Conservation (phyloP, 176 grass and related monocot species). For the Hordeum vulgare region DNA sequence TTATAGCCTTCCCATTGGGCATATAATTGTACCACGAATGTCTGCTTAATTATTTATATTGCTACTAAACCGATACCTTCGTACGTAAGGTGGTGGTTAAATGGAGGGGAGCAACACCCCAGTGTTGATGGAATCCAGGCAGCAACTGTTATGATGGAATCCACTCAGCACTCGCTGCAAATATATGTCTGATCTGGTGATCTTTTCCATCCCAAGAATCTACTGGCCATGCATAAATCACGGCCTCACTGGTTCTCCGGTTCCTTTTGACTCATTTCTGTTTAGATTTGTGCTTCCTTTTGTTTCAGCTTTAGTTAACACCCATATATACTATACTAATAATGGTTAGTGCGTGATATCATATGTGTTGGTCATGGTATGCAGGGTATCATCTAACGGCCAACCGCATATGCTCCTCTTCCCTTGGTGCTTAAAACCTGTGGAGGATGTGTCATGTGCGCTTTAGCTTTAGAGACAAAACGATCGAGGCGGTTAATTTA, state of each 20-base stretch:
- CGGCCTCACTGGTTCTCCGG: neutral
- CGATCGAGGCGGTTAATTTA: neutral
- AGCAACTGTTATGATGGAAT: slow-evolving; percentile 27
- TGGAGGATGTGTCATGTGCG: neutral
- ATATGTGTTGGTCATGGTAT: slow-evolving; percentile 18
- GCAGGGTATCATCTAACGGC: slow-evolving; percentile 23
- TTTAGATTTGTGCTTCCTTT: neutral
- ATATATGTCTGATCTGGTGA: no score
- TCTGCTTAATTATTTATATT: neutral
- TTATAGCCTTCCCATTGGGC: neutral
- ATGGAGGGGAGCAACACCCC: slow-evolving; percentile 22
- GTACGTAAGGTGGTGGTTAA: neutral
- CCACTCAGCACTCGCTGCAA: neutral
- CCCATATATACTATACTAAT: neutral
- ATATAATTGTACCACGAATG: neutral
- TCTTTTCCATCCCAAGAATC: neutral
- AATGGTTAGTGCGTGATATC: neutral
- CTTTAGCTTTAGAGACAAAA: neutral
- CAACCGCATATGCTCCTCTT: slow-evolving; percentile 20
- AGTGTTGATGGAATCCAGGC: slow-evolving; percentile 52
- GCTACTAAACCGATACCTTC: neutral
- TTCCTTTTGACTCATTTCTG: neutral
- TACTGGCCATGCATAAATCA: slow-evolving; percentile 17
- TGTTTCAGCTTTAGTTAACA: slow-evolving; percentile 2
- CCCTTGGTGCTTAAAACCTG: slow-evolving; percentile 11